Base-by-base conservation (phyloP, 352 stramenopile genomes). In the Globisporangium sylvaticum region DNA sequence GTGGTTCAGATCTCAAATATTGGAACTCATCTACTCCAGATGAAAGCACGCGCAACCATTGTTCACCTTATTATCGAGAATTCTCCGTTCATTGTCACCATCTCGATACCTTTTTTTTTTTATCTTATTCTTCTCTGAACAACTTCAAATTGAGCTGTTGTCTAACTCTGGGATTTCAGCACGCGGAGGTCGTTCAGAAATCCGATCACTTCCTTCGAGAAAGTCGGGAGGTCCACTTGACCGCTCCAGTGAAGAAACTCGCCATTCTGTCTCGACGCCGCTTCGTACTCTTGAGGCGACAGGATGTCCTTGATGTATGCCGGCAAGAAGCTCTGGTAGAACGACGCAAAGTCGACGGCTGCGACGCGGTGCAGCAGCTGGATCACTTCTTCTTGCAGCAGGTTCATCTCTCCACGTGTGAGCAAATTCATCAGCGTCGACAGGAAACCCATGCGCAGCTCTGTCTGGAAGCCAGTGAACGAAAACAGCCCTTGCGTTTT, bases 161-260 rank as follows among this genome's bases (percentile, higher is more conserved):
- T 32, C 37, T 77, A 88, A 22, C 77, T 78, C 53, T 92, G 84
- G 15, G 83, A 78, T 64, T 90, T 87, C 60, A 94, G 66, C 66
- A 92, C 80, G 44, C 84, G 87, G 4, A 94, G 64, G 72, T 94
- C 86, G 63, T 90, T 91, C 37, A 94, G 68, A 66, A 91, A 94
- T 34, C 73, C 77, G 3, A 83, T 75, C 8, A 92, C 76, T 22
- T 94, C 86, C 57, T 74, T 74, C 4, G 84, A 82, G 70, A 94
- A 94, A 3, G 82, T 92, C 8, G 86, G 84, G 20, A 92, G 66
- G 57, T 94, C 86, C 9, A 83, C 75, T 56, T 94, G 86, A 5
- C 84, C 86, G 25, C 74, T 91, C 86, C 86, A 94, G 58, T 86
- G 79, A 20, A 92, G 65, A 31, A 82, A 91, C 42, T 86, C 71